phyloP scores from a whole-genome alignment of 1,284 basidiomycete species.

The Pholiota adiposa region DNA sequence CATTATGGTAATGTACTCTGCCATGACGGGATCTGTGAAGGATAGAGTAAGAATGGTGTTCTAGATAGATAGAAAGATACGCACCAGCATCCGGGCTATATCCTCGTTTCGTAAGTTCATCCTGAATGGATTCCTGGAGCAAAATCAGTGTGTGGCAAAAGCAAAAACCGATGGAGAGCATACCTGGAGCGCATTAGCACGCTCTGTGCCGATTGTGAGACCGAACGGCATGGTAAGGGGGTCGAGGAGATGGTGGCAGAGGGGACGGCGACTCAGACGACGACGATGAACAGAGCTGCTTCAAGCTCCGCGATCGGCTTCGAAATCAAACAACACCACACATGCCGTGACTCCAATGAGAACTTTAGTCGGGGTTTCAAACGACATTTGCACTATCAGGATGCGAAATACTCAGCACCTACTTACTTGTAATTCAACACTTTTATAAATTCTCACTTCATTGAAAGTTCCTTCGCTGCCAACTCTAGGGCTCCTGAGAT shows the following conservation, averaged over 20 bases:
- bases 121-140: slow-evolving; percentile 75
- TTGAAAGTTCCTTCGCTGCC: too few species aligned
- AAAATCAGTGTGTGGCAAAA: slow-evolving; percentile 18
- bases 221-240: slow-evolving; percentile 66
- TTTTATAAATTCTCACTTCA: too few species aligned
- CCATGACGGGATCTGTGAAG: slow-evolving; percentile 79
- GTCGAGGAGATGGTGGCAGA: slow-evolving; percentile 30
- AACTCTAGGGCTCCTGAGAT: too few species aligned
- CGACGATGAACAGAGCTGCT: slow-evolving; percentile 22
- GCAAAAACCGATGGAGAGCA: slow-evolving; percentile 14
- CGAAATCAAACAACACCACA: slow-evolving; percentile 14
- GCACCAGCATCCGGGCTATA: slow-evolving; percentile 79
- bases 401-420: too few species aligned
- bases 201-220: slow-evolving; percentile 78
- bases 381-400: too few species aligned
- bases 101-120: slow-evolving; percentile 77
- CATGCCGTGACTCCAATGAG: background rate
- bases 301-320: slow-evolving; percentile 35
- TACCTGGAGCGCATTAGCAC: slow-evolving; percentile 74
- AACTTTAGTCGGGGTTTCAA: too few species aligned
- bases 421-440: too few species aligned
- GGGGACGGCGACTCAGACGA: slow-evolving; percentile 20
- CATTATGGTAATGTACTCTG: slow-evolving; percentile 92
- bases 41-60: slow-evolving; percentile 7
- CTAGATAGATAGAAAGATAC: slow-evolving; percentile 29